phyloP scores from a whole-genome alignment of 345 rosid species.

The Arabidopsis arenosa region DNA sequence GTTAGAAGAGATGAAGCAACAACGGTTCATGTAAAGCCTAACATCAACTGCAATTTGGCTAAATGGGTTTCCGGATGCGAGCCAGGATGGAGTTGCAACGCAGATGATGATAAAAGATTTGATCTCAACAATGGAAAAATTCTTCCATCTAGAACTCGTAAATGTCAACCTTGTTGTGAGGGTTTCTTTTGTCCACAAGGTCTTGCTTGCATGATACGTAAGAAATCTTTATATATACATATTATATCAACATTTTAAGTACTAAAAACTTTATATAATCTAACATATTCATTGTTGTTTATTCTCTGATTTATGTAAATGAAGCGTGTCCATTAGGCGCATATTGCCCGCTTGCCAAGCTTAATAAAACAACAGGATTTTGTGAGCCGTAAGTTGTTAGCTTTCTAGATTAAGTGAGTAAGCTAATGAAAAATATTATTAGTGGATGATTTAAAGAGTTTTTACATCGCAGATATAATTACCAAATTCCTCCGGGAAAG shows the following conservation, averaged over 20 bases:
- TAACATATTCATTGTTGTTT: slow-evolving; percentile 30
- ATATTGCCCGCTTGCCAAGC: slow-evolving; percentile 78
- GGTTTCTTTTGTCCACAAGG: slow-evolving; percentile 98
- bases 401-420: neutral
- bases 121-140: slow-evolving; percentile 54
- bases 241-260: neutral
- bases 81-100: slow-evolving; percentile 88
- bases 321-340: slow-evolving; percentile 89
- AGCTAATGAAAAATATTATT: neutral
- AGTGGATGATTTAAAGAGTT: neutral
- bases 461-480: slow-evolving; percentile 61
- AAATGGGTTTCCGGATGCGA: slow-evolving; percentile 88
- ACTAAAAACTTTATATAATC: slow-evolving; percentile 3
- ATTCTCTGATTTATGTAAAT: slow-evolving; percentile 33
- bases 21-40: slow-evolving; percentile 57
- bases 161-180: slow-evolving; percentile 90
- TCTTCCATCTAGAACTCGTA: slow-evolving; percentile 63
- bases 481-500: slow-evolving; percentile 74
- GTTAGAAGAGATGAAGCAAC: slow-evolving; percentile 42
- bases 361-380: slow-evolving; percentile 69
- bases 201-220: slow-evolving; percentile 96
- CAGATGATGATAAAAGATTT: slow-evolving; percentile 44
- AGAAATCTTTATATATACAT: slow-evolving; percentile 38
- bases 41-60: slow-evolving; percentile 76
- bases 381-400: slow-evolving; percentile 82